Evolutionary conservation across 2,329 filamentous ascomycete species (phyloP).

Genomic region (Diplodia intermedia): DNA sequence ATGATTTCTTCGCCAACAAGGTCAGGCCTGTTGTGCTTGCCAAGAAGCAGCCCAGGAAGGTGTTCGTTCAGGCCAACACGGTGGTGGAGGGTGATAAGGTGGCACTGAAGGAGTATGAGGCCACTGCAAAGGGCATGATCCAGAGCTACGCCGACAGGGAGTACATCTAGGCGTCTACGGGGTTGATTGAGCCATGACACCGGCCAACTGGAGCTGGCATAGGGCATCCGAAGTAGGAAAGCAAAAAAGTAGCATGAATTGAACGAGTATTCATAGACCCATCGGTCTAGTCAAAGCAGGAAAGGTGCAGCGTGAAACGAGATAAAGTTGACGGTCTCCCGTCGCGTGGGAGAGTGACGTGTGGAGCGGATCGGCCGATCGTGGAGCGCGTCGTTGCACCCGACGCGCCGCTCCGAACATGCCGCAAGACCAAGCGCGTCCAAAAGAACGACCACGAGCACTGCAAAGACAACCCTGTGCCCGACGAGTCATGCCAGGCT

Average conservation of each 20-base stretch:
- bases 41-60: slow-evolving; percentile 83
- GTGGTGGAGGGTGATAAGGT: slow-evolving; percentile 71
- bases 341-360: slow-evolving; percentile 12
- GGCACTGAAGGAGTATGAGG: slow-evolving; percentile 82
- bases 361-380: slow-evolving; percentile 27
- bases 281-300: slow-evolving; percentile 1
- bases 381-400: slow-evolving; percentile 16
- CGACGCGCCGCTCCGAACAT: slow-evolving; percentile 12
- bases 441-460: neutral
- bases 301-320: slow-evolving; percentile 15
- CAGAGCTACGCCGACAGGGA: slow-evolving; percentile 48
- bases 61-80: slow-evolving; percentile 95
- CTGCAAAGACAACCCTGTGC: neutral
- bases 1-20: slow-evolving; percentile 83
- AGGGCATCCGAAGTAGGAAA: slow-evolving; percentile 3
- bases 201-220: neutral
- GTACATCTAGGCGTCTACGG: slow-evolving; percentile 41
- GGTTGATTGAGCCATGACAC: neutral
- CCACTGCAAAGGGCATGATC: slow-evolving; percentile 75
- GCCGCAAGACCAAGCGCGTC: slow-evolving; percentile 5
- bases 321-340: slow-evolving; percentile 16
- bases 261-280: neutral
- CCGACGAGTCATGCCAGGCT: slow-evolving; percentile 29
- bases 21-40: slow-evolving; percentile 76
- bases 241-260: slow-evolving; percentile 17